Base-by-base conservation (phyloP, 257 asterid species). In the Mentha longifolia region DNA sequence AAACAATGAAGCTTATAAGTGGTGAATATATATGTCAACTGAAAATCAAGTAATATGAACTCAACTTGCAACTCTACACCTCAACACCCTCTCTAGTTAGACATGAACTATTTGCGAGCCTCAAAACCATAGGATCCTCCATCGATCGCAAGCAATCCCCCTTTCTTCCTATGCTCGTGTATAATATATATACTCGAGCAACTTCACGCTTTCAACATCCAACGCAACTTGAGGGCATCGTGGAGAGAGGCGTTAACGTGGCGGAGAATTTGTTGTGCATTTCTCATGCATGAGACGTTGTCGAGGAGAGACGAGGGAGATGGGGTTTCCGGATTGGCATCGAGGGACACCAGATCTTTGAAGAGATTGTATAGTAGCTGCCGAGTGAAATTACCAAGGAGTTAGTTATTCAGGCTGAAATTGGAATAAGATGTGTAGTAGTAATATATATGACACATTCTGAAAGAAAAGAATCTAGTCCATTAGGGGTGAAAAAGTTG, bases 241-340 rank as follows among this genome's bases (percentile, higher is more conserved):
- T 89, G 92, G 74, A 92, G 37, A 68, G 97, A 78, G 59, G 72
- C 94, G 47, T 89, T 92, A 67, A 88, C 86, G 55, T 89, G 84
- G n/a, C 96, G 96, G 55, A 89, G 86, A 74, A 92, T 92, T 79
- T 89, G 96, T 60, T 92, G 98, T 9, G 89, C 96, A 9, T 89
- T 92, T 85, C 98, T 85, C 97, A 92, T 89, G 86, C 98, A 92
- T 10, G 97, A 79, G 16, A 89, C 96, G 46, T 89, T 86, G 82
- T 79, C 82, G 3, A 89, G 89, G 75, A 88, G 89, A 89, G 87
- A 31, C 96, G 85, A 50, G 98, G 96, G 65, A 80, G 76, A 20
- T 86, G 92, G 15, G 96, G 91, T 71, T 70, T 85, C 7, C 87
- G 86, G 65, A 82, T 54, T 52, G 77, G 52, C 98, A 88, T 88